Evolutionary conservation across 1,284 basidiomycete genomes (phyloP).

Genomic region (Erythrobasidium hasegawianum): DNA sequence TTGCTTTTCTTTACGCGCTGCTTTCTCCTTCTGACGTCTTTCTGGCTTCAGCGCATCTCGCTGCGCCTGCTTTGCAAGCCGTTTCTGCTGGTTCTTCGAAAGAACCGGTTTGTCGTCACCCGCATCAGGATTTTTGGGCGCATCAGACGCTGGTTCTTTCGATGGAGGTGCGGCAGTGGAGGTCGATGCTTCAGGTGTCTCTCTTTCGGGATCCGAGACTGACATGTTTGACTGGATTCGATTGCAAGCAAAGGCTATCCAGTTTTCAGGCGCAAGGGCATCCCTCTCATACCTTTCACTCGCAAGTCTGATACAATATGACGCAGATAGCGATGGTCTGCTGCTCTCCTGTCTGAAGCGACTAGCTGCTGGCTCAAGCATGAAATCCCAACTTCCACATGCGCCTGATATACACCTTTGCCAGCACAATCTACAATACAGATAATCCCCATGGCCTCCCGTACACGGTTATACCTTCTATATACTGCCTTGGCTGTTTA

Average conservation of each 20-base stretch:
- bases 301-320: too few relatives aligned
- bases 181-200: neutral
- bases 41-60: slow-evolving; percentile 10
- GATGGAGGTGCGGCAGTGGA: neutral
- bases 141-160: neutral
- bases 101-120: neutral
- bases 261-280: too few relatives aligned
- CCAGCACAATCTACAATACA: too few relatives aligned
- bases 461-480: neutral
- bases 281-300: too few relatives aligned
- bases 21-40: slow-evolving; percentile 28
- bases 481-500: neutral
- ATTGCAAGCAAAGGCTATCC: too few relatives aligned
- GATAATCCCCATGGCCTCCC: too few relatives aligned
- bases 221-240: too few relatives aligned
- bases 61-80: slow-evolving; percentile 20
- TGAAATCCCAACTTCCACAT: too few relatives aligned
- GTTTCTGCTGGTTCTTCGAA: slow-evolving; percentile 30
- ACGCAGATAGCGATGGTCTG: too few relatives aligned
- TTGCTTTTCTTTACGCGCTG: slow-evolving; percentile 19
- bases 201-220: neutral
- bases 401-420: too few relatives aligned
- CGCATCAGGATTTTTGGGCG: neutral
- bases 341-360: too few relatives aligned
- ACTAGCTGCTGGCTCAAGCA: too few relatives aligned